phyloP scores from a whole-genome alignment of 495 filamentous ascomycete species.

The Aspergillus cavernicola region DNA sequence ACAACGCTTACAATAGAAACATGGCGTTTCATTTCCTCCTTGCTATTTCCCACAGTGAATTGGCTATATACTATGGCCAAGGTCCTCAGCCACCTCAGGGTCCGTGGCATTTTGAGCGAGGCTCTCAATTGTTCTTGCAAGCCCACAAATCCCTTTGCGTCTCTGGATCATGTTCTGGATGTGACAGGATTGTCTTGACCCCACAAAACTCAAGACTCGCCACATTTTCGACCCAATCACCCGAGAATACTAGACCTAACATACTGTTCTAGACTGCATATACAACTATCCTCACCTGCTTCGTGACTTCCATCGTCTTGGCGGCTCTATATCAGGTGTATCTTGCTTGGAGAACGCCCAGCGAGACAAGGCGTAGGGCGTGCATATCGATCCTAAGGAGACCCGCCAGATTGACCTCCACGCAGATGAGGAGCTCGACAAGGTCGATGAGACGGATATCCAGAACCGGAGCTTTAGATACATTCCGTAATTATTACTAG shows the following conservation, averaged over 20 bases:
- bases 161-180: conserved; percentile 17
- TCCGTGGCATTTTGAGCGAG: conserved; percentile 9
- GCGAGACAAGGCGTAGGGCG: conserved; percentile 13
- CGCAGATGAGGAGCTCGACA: conserved; percentile 10
- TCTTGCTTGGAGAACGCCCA: conserved; percentile 5
- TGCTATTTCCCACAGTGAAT: conserved; percentile 15
- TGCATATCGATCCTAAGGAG: conserved; percentile 17
- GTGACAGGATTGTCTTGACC: conserved; percentile 4
- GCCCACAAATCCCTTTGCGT: not conserved
- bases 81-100: conserved; percentile 1
- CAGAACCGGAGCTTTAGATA: conserved; percentile 18
- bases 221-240: no score
- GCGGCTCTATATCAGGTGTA: conserved; percentile 7
- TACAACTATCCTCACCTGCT: conserved; percentile 16
- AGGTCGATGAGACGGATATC: conserved; percentile 19
- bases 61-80: conserved; percentile 10
- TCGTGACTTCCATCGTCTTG: conserved; percentile 12
- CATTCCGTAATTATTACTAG: conserved; percentile 15
- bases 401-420: conserved; percentile 10
- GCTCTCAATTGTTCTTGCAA: conserved; percentile 4
- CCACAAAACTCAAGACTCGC: conserved; percentile 4
- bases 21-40: conserved; percentile 19
- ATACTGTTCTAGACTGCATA: conserved; percentile 22
- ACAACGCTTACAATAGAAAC: conserved; percentile 3
- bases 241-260: no score